Percentiles rank a stretch among this genome's conserved stretches.
Evolutionary conservation across 1,139 yeast species (phyloP).

Genomic region (Candida sp.): DNA sequence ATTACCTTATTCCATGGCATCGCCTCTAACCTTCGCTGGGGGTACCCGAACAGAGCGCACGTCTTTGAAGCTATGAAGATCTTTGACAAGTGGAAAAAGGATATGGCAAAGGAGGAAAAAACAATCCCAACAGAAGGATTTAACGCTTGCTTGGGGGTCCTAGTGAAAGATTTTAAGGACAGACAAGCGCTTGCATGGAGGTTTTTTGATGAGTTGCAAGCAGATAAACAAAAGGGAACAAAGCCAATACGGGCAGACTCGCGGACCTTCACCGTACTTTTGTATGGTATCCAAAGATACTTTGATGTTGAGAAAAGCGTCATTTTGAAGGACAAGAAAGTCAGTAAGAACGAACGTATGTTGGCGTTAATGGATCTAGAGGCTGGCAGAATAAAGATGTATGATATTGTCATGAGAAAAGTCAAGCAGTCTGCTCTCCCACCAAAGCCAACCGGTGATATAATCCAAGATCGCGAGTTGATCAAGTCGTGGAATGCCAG

Average conservation of each 20-base stretch:
- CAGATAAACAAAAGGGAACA: constrained; percentile 18
- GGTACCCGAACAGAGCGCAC: constrained; percentile 25
- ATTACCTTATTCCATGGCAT: constrained; percentile 63
- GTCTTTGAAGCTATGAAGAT: constrained; percentile 26
- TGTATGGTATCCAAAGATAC: constrained; percentile 37
- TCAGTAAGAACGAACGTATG: constrained; percentile 24
- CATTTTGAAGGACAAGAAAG: constrained; percentile 18
- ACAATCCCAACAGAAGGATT: constrained; percentile 30
- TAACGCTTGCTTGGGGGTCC: constrained; percentile 41
- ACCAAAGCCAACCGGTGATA: constrained; percentile 18
- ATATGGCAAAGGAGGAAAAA: constrained; percentile 16
- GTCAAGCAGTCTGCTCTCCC: constrained; percentile 35
- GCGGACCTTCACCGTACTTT: constrained; percentile 44
- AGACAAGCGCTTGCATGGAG: constrained; percentile 44
- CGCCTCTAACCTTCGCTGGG: constrained; percentile 44
- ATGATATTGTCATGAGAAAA: constrained; percentile 30
- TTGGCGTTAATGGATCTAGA: constrained; percentile 30
- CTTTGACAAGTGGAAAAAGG: constrained; percentile 20
- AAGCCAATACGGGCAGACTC: constrained; percentile 31
- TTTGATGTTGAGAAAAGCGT: constrained; percentile 21
- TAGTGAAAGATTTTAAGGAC: constrained; percentile 36
- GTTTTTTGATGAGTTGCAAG: constrained; percentile 35
- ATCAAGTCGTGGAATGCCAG: constrained; percentile 4
- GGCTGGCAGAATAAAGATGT: constrained; percentile 30
- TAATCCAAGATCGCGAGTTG: background rate